A percentile compares a stretch with the other conserved stretches of the same genome.
Conservation (phyloP, 441 rosid genomes). For the Aquilaria agallochum region DNA sequence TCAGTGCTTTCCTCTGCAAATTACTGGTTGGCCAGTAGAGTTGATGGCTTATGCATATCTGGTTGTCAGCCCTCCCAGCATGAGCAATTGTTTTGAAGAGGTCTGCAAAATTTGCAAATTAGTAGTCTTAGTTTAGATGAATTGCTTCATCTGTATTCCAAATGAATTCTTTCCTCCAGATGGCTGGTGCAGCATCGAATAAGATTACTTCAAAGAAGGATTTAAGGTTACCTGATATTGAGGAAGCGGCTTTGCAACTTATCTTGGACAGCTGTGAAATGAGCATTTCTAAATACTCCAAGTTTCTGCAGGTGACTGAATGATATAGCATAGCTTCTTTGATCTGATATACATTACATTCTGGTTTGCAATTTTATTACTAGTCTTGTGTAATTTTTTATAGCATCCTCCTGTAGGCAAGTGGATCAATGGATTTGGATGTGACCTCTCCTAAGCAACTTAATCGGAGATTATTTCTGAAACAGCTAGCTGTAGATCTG, state of each 20-base stretch:
- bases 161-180: conserved; percentile 36
- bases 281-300: conserved; percentile 85
- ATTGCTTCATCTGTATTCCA: conserved; percentile 4
- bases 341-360: not conserved
- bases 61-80: conserved; percentile 83
- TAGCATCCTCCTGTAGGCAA: conserved; percentile 43
- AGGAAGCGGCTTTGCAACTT: conserved; percentile 76
- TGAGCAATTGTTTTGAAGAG: conserved; percentile 79
- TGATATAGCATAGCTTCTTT: not conserved
- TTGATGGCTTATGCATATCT: conserved; percentile 86
- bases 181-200: conserved; percentile 92
- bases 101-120: conserved; percentile 35
- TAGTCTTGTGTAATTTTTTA: not conserved
- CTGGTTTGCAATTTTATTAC: not conserved
- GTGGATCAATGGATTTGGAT: conserved; percentile 96
- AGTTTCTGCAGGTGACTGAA: conserved; percentile 71
- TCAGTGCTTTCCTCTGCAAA: conserved; percentile 74
- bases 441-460: conserved; percentile 92
- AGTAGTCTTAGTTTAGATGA: not conserved
- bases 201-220: conserved; percentile 51
- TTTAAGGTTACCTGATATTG: conserved; percentile 60
- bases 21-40: conserved; percentile 96
- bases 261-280: conserved; percentile 76
- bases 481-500: conserved; percentile 94
- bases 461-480: conserved; percentile 77